These are phyloP conservation scores for Syzygium grande DNA, from an alignment of 345 rosid species.

Conservation along the genomic window DNA sequence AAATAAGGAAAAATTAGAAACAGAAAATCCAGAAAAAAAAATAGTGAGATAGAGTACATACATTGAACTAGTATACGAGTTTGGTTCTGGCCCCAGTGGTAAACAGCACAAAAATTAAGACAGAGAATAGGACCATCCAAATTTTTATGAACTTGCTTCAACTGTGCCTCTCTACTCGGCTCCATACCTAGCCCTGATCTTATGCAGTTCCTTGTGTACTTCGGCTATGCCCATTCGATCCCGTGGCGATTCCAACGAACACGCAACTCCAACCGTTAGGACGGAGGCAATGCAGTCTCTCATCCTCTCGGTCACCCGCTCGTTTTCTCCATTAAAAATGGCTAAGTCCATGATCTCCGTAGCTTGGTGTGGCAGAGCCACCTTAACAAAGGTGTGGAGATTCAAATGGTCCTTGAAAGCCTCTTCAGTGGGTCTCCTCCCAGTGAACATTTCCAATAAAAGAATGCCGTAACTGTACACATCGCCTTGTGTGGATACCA, in stretches of 20 bases:
- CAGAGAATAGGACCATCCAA: too few relatives aligned
- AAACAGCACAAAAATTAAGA: too few relatives aligned
- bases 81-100: too few relatives aligned
- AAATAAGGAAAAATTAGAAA: background rate
- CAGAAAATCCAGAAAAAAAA: too few relatives aligned
- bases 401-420: background rate
- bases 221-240: background rate
- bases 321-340: background rate
- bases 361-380: background rate
- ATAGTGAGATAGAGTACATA: background rate
- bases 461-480: background rate
- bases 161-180: accelerated
- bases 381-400: background rate
- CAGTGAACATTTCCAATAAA: background rate
- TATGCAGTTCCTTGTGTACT: background rate
- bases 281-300: accelerated
- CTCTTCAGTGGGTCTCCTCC: background rate
- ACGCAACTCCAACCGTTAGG: background rate
- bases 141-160: background rate
- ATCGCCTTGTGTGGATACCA: background rate
- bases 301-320: background rate
- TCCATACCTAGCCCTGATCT: background rate
- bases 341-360: background rate
- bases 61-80: background rate
- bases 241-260: accelerated